These are phyloP conservation scores for Somion occarium DNA, from an alignment of 1,284 basidiomycete species.

Conservation along the genomic window DNA sequence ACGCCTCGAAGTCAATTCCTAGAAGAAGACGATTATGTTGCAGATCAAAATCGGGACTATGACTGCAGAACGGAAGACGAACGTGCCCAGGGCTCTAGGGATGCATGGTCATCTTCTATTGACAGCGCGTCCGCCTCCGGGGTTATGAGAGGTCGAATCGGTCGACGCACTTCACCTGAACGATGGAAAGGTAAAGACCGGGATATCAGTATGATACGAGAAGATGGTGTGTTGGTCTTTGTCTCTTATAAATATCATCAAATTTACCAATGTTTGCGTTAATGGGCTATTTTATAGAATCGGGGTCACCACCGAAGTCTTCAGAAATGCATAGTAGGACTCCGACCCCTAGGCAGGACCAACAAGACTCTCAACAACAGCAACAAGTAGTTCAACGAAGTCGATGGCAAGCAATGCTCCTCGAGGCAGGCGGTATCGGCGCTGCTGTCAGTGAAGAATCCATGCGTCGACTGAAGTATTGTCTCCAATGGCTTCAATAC, in stretches of 20 bases:
- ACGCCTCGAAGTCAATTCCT: neutral
- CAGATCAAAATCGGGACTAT: neutral
- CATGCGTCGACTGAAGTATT: slow-evolving; percentile 83
- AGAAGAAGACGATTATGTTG: neutral
- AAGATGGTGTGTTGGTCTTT: slow-evolving; percentile 10
- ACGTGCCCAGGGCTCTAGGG: too few relatives aligned
- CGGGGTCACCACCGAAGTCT: neutral
- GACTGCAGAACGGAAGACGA: neutral
- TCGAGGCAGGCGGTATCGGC: slow-evolving; percentile 87
- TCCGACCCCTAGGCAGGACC: slow-evolving; percentile 23
- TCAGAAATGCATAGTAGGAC: slow-evolving; percentile 21
- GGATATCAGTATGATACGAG: slow-evolving; percentile 15
- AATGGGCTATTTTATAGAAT: neutral
- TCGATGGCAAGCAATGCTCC: slow-evolving; percentile 79
- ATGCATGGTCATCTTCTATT: neutral
- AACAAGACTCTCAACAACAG: slow-evolving; percentile 24
- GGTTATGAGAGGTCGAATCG: neutral
- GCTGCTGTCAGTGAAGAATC: slow-evolving; percentile 88
- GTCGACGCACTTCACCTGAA: neutral
- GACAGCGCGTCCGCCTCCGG: neutral
- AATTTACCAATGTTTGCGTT: too few relatives aligned
- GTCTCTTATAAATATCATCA: neutral
- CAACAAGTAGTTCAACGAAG: slow-evolving; percentile 56
- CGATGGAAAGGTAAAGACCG: slow-evolving; percentile 9
- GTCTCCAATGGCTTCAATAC: slow-evolving; percentile 88